These are phyloP conservation scores for Aspergillus flavus DNA, from an alignment of 2,329 filamentous ascomycete genomes.

Conservation along the genomic window DNA sequence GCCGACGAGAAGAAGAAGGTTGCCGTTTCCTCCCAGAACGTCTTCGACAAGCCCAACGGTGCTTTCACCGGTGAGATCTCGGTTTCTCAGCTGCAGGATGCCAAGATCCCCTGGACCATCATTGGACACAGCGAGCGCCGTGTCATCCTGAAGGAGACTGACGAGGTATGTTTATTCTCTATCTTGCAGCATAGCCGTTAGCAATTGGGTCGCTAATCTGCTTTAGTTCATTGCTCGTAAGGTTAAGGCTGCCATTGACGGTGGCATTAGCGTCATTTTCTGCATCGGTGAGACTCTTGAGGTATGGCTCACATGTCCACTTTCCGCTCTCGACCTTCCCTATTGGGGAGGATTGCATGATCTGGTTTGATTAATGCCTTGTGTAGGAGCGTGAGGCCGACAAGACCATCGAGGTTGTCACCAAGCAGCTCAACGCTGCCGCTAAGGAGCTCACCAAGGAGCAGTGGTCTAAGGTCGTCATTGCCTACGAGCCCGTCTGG, in stretches of 20 bases:
- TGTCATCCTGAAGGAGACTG: conserved; percentile 82
- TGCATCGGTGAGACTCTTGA: conserved; percentile 96
- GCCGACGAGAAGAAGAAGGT: conserved; percentile 69
- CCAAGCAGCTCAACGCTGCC: conserved; percentile 80
- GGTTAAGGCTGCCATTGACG: conserved; percentile 89
- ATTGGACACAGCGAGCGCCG: conserved; percentile 95
- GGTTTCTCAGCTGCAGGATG: conserved; percentile 86
- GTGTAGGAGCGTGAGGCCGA: conserved; percentile 73
- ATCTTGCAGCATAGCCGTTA: background rate
- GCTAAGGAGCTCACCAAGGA: conserved; percentile 65
- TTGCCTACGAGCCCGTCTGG: conserved; percentile 99
- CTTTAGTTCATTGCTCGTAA: conserved; percentile 77
- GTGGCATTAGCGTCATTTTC: conserved; percentile 87
- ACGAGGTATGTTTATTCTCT: conserved; percentile 55
- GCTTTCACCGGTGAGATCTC: conserved; percentile 98
- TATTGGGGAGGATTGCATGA: background rate
- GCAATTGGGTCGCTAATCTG: conserved; percentile 8
- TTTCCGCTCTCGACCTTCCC: background rate
- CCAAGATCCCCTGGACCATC: conserved; percentile 84
- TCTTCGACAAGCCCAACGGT: conserved; percentile 95
- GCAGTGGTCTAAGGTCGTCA: conserved; percentile 92
- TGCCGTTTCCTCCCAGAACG: conserved; percentile 92
- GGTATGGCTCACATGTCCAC: conserved; percentile 35
- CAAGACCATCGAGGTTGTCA: conserved; percentile 75
- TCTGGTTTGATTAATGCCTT: conserved; percentile 18